phyloP scores from a whole-genome alignment of 164 flowering plant genomes.

The Magnolia changhungtana region DNA sequence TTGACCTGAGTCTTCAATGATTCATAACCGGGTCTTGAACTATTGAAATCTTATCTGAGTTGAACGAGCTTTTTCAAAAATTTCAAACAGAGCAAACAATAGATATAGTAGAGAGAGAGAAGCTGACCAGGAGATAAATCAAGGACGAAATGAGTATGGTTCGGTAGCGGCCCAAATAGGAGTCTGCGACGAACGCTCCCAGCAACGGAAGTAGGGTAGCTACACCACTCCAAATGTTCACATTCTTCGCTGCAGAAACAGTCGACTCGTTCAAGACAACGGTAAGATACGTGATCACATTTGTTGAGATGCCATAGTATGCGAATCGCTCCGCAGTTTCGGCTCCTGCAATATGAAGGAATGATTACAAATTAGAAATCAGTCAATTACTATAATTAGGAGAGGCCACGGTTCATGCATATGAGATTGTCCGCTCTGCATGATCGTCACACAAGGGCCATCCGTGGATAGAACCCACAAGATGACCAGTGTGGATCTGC shows the following conservation, averaged over 20 bases:
- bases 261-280: not conserved
- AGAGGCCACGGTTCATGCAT: not conserved
- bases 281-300: conserved; percentile 15
- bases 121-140: conserved; percentile 10
- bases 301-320: conserved; percentile 9
- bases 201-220: conserved; percentile 12
- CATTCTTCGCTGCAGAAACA: conserved; percentile 13
- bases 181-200: conserved; percentile 18
- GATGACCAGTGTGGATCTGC: not conserved
- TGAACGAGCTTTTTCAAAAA: no score
- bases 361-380: not conserved
- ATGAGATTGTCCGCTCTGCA: not conserved
- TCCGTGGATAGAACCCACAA: not conserved
- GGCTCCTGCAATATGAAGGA: not conserved
- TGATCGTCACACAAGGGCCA: not conserved
- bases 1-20: no score
- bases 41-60: not conserved
- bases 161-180: conserved; percentile 13
- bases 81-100: no score
- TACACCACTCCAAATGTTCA: conserved; percentile 17
- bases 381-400: not conserved
- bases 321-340: conserved; percentile 16
- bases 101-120: no score
- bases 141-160: conserved; percentile 9
- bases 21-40: no score